Conservation (phyloP, 2,329 filamentous ascomycete species). For the Talaromyces sp. region DNA sequence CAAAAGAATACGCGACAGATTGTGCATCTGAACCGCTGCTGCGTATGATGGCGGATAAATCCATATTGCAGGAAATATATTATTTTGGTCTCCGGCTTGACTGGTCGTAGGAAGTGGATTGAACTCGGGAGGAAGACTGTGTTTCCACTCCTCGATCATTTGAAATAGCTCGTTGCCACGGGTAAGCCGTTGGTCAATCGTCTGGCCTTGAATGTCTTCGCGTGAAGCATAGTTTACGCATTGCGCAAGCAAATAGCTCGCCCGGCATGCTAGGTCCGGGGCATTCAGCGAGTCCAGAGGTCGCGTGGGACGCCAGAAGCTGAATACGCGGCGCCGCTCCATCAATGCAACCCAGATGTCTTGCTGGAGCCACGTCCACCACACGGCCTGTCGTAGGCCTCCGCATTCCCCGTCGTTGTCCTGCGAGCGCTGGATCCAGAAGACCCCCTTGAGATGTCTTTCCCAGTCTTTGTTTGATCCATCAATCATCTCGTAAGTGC, state of each 20-base stretch:
- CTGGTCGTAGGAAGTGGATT: conserved; percentile 33
- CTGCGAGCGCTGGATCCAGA: conserved; percentile 61
- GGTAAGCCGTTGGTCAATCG: conserved; percentile 40
- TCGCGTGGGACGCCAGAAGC: conserved; percentile 54
- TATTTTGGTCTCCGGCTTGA: conserved; percentile 12
- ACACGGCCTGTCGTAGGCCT: conserved; percentile 54
- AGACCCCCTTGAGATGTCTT: conserved; percentile 59
- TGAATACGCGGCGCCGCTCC: conserved; percentile 52
- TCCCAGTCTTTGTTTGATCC: conserved; percentile 55
- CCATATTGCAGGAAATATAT: conserved; percentile 47
- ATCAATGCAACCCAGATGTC: conserved; percentile 62
- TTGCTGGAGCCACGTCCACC: conserved; percentile 64
- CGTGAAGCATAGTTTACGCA: conserved; percentile 55
- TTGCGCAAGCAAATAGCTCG: conserved; percentile 53
- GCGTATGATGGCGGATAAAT: conserved; percentile 46
- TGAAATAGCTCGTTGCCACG: conserved; percentile 43
- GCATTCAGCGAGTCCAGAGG: conserved; percentile 45
- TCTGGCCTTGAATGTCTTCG: conserved; percentile 42
- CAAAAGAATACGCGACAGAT: conserved; percentile 50
- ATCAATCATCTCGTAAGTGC: conserved; percentile 63
- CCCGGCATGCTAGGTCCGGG: conserved; percentile 50
- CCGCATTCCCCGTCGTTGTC: conserved; percentile 56
- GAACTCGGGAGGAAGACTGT: conserved; percentile 39
- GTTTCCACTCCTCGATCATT: conserved; percentile 48
- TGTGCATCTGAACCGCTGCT: conserved; percentile 49